Percentiles rank a stretch among this genome's conserved stretches.
Evolutionary conservation across 768 basidiomycete species (phyloP).

Genomic region (Dentipellis sp.): DNA sequence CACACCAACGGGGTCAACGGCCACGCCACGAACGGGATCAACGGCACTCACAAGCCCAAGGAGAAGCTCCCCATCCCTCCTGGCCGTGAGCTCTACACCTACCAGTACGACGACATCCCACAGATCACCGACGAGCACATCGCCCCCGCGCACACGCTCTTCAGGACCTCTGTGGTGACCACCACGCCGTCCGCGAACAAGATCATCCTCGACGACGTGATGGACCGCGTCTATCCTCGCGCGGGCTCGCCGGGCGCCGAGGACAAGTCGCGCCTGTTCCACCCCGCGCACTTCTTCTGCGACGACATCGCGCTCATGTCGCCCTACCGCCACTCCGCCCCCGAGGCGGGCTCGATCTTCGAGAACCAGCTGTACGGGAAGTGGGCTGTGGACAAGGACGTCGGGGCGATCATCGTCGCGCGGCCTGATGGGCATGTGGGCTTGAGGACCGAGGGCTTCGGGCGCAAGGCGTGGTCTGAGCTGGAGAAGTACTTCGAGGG

Average conservation of each 20-base stretch:
- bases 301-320: slow-evolving; percentile 5
- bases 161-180: slow-evolving; percentile 2
- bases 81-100: slow-evolving; percentile 1
- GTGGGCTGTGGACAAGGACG: slow-evolving; percentile 2
- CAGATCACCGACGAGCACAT: slow-evolving; percentile 3
- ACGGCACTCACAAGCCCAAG: background rate
- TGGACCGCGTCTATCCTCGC: slow-evolving; percentile 1
- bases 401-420: slow-evolving; percentile 5
- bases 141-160: slow-evolving; percentile 2
- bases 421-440: slow-evolving; percentile 5
- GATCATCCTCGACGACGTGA: background rate
- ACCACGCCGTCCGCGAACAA: background rate
- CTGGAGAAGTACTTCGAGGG: slow-evolving; percentile 4
- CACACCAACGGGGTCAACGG: background rate
- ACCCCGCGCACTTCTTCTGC: slow-evolving; percentile 5
- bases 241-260: background rate
- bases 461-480: background rate
- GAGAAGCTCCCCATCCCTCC: background rate
- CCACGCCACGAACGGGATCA: background rate
- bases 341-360: slow-evolving; percentile 5
- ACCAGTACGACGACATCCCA: slow-evolving; percentile 6
- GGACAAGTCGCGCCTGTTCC: background rate
- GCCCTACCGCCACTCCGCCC: slow-evolving; percentile 3
- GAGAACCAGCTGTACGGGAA: slow-evolving; percentile 3
- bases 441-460: background rate